Base-by-base conservation (phyloP, 768 basidiomycete genomes). In the Termitomyces titanicus region DNA sequence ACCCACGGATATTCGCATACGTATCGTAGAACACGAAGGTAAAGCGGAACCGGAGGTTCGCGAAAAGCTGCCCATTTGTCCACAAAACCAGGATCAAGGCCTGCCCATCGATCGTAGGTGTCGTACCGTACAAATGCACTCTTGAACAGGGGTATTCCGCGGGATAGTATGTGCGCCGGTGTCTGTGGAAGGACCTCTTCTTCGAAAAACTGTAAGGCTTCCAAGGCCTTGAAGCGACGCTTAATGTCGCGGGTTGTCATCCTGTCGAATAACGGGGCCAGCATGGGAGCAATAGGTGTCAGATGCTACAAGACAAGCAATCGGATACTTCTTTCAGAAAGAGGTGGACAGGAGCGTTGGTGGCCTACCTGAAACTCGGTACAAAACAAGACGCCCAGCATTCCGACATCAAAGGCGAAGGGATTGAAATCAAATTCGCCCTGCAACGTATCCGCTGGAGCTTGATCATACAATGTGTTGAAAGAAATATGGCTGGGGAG, bases 261-360 rank as follows among this genome's bases (percentile, higher is more conserved):
- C 43, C 35, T 57, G 42, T 71, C 70, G 2, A 71, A 45, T 7
- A 71, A 54, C 8, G 67, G 67, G 0, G 66, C 65, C 3, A 70
- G 45, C 52, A 3, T 37, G n/a, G n/a, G n/a, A n/a, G n/a, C n/a
- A n/a, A n/a, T n/a, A n/a, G n/a, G n/a, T n/a, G n/a, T n/a, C n/a
- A n/a, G n/a, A n/a, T n/a, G n/a, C n/a, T n/a, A n/a, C n/a, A n/a
- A n/a, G n/a, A n/a, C n/a, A n/a, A n/a, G n/a, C n/a, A n/a, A n/a
- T n/a, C n/a, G n/a, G n/a, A n/a, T n/a, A n/a, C n/a, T n/a, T n/a
- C n/a, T n/a, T n/a, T n/a, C n/a, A n/a, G n/a, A n/a, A n/a, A n/a
- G n/a, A n/a, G n/a, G n/a, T n/a, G n/a, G n/a, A n/a, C n/a, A n/a
- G n/a, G n/a, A n/a, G n/a, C n/a, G n/a, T n/a, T n/a, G n/a, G n/a